Percentiles rank a stretch among this genome's conserved stretches.
Conservation (phyloP, 1,139 yeast genomes). For the Geotrichum australiense region DNA sequence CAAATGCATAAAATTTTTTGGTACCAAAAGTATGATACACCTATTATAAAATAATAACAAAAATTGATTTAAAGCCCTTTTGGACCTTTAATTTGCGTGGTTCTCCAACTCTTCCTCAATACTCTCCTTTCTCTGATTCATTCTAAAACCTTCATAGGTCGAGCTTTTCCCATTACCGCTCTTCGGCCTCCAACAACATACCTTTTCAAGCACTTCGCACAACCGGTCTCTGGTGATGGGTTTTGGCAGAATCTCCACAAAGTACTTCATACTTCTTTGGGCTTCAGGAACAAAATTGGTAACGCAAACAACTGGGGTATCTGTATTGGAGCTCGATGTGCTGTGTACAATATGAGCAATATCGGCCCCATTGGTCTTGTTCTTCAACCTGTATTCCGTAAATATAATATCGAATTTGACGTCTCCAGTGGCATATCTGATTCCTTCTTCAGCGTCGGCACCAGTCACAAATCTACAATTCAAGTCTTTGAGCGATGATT, state of each 20-base stretch:
- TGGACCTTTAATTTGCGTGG: too few relatives aligned
- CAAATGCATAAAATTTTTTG: too few relatives aligned
- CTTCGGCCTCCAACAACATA: slow-evolving; percentile 32
- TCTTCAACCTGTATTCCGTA: slow-evolving; percentile 52
- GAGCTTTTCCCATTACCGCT: too few relatives aligned
- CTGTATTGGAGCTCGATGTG: slow-evolving; percentile 68
- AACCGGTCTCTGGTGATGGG: slow-evolving; percentile 53
- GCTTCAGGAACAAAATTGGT: slow-evolving; percentile 74
- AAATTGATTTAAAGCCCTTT: too few relatives aligned
- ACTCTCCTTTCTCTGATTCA: too few relatives aligned
- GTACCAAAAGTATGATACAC: too few relatives aligned
- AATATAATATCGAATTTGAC: slow-evolving; percentile 79
- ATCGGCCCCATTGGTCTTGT: slow-evolving; percentile 62
- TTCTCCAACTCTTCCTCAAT: too few relatives aligned
- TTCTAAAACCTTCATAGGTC: too few relatives aligned
- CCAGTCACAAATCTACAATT: slow-evolving; percentile 82
- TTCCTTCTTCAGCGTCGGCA: slow-evolving; percentile 73
- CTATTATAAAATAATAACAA: too few relatives aligned
- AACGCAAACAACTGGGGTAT: slow-evolving; percentile 71
- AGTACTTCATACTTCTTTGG: slow-evolving; percentile 33
- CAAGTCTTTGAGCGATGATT: slow-evolving; percentile 55
- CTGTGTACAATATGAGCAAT: slow-evolving; percentile 70
- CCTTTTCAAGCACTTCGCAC: slow-evolving; percentile 27
- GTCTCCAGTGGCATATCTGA: slow-evolving; percentile 74
- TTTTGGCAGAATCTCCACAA: slow-evolving; percentile 68